Percentiles rank a stretch among this genome's conserved stretches.
Evolutionary conservation across 139 green algal genomes (phyloP).

Genomic region (Marvania coccoides): DNA sequence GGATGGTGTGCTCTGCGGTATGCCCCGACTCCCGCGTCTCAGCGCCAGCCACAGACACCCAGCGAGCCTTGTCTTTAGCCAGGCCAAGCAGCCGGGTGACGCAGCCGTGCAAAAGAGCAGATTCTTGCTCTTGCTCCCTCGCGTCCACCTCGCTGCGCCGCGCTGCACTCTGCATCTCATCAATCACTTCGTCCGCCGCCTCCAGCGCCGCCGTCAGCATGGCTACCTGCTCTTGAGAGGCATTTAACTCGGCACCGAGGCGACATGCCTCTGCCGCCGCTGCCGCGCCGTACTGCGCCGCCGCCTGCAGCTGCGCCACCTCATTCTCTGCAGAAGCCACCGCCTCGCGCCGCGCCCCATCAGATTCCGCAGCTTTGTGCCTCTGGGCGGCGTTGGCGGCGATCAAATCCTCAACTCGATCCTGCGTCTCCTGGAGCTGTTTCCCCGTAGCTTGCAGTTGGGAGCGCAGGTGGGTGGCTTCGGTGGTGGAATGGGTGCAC

Average conservation of each 20-base stretch:
- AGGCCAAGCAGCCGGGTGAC: neutral
- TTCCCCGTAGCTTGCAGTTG: neutral
- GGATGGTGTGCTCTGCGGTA: too few species aligned
- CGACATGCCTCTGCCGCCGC: too few species aligned
- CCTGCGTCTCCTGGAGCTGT: neutral
- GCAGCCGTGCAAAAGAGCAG: neutral
- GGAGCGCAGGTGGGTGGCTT: neutral
- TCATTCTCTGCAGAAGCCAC: neutral
- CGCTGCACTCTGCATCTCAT: neutral
- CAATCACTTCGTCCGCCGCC: neutral
- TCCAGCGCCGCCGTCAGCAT: neutral
- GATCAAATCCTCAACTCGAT: neutral
- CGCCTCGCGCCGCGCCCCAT: neutral
- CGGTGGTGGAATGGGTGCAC: neutral
- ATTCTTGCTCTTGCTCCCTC: neutral
- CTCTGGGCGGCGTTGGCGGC: neutral
- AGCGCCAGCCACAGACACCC: neutral
- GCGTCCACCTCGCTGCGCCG: neutral
- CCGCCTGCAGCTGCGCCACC: neutral
- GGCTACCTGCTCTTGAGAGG: too few species aligned
- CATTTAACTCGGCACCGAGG: too few species aligned
- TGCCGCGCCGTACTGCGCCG: too few species aligned
- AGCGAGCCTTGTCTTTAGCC: neutral
- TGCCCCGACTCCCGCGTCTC: too few species aligned
- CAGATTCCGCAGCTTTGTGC: neutral